phyloP scores from a whole-genome alignment of 805 yeast genomes.

The Candida silvatica region DNA sequence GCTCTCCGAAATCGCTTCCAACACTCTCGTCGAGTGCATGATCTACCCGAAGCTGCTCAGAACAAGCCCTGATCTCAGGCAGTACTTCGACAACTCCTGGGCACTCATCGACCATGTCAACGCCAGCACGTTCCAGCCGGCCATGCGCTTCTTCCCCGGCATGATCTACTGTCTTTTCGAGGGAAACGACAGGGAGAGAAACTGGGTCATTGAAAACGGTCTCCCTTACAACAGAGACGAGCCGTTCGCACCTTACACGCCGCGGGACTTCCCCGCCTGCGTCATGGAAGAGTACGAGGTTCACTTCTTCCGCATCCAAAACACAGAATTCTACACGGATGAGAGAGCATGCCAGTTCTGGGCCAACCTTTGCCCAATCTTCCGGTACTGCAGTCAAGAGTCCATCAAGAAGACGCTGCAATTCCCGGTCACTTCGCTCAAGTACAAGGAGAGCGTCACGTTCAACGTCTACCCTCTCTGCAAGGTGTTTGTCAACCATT shows the following conservation, averaged over 20 bases:
- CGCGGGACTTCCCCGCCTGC: constrained; percentile 24
- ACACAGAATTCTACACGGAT: constrained; percentile 38
- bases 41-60: constrained; percentile 45
- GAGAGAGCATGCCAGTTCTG: constrained; percentile 37
- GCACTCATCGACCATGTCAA: constrained; percentile 11
- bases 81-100: constrained; percentile 29
- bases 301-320: constrained; percentile 45
- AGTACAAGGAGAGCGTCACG: constrained; percentile 14
- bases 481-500: constrained; percentile 38
- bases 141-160: constrained; percentile 35
- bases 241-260: constrained; percentile 5
- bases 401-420: constrained; percentile 24
- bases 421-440: constrained; percentile 17
- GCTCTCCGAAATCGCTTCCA: constrained; percentile 14
- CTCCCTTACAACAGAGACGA: constrained; percentile 14
- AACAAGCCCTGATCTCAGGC: constrained; percentile 25
- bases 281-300: constrained; percentile 47
- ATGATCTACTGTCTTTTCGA: constrained; percentile 44
- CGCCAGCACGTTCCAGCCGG: constrained; percentile 9
- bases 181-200: constrained; percentile 36
- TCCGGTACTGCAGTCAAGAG: constrained; percentile 27
- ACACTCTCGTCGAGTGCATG: constrained; percentile 37
- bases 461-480: constrained; percentile 28
- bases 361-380: constrained; percentile 29
- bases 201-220: constrained; percentile 39